phyloP scores from a whole-genome alignment of 2,329 filamentous ascomycete genomes.

The Boeremia exigua region DNA sequence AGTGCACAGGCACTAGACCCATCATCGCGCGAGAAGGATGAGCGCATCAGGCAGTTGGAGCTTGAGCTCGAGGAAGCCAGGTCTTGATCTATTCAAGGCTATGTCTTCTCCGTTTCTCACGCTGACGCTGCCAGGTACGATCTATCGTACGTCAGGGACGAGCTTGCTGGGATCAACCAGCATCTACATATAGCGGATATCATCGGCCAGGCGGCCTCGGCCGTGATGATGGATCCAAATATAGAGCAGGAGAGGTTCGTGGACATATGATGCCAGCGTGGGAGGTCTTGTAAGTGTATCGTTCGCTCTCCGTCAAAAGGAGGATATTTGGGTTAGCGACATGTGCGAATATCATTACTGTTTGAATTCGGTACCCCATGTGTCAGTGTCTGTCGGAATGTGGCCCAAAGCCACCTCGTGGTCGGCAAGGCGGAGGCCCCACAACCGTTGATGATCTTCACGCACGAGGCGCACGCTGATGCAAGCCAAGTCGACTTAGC shows the following conservation, averaged over 20 bases:
- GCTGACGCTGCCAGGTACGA: neutral
- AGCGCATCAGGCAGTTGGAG: slow-evolving; percentile 50
- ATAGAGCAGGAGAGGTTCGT: slow-evolving; percentile 7
- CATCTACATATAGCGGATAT: slow-evolving; percentile 11
- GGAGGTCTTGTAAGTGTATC: slow-evolving; percentile 19
- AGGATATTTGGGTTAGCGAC: slow-evolving; percentile 21
- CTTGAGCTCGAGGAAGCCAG: slow-evolving; percentile 50
- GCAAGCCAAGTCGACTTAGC: slow-evolving; percentile 15
- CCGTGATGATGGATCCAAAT: slow-evolving; percentile 6
- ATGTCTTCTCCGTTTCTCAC: neutral
- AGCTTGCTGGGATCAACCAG: slow-evolving; percentile 11
- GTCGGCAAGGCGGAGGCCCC: slow-evolving; percentile 16
- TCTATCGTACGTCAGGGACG: slow-evolving; percentile 9
- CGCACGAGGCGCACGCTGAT: slow-evolving; percentile 11
- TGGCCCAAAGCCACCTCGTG: neutral
- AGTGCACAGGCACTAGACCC: slow-evolving; percentile 45
- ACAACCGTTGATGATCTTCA: slow-evolving; percentile 10
- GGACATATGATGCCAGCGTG: slow-evolving; percentile 14
- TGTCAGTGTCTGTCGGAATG: neutral
- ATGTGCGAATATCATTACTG: slow-evolving; percentile 15
- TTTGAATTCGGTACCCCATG: neutral
- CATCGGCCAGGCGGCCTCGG: slow-evolving; percentile 2
- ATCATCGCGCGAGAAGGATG: slow-evolving; percentile 48
- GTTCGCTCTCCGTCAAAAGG: slow-evolving; percentile 15
- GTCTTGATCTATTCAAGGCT: slow-evolving; percentile 33